Conservation (phyloP, 257 asterid species). For the Primulina huaijiensis region DNA sequence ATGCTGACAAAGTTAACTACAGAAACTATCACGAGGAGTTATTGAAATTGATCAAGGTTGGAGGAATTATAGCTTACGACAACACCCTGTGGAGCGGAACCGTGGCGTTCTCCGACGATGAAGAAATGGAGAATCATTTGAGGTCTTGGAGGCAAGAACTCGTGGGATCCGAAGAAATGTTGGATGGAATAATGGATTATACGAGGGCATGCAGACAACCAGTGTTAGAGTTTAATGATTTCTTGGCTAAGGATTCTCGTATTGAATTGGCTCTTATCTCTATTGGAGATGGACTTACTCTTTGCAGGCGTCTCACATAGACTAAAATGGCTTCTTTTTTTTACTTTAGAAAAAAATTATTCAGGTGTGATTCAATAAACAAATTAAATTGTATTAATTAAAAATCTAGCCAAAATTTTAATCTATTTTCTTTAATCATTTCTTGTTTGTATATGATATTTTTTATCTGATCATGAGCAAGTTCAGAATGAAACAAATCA, state of each 20-base stretch:
- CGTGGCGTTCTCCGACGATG: constrained; percentile 38
- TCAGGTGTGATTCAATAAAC: too few relatives aligned
- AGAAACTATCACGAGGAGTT: constrained; percentile 52
- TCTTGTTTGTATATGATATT: too few relatives aligned
- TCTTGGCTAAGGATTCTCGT: constrained; percentile 48
- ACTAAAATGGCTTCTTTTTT: too few relatives aligned
- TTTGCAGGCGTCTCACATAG: constrained; percentile 49
- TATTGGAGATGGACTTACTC: constrained; percentile 62
- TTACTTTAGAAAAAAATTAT: too few relatives aligned
- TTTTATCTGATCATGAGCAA: too few relatives aligned
- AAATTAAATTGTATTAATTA: too few relatives aligned
- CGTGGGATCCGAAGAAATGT: not conserved
- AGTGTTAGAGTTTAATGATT: constrained; percentile 43
- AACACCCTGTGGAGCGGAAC: constrained; percentile 64
- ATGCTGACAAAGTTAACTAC: constrained; percentile 68
- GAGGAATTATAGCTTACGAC: constrained; percentile 64
- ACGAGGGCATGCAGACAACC: constrained; percentile 29
- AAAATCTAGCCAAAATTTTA: too few relatives aligned
- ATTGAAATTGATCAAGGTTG: constrained; percentile 46
- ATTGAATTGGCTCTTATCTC: constrained; percentile 56
- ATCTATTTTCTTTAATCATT: too few relatives aligned
- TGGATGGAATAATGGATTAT: not conserved
- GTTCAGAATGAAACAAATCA: too few relatives aligned
- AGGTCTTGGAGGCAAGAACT: constrained; percentile 1
- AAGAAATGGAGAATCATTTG: constrained; percentile 27